Base-by-base conservation (phyloP, 768 basidiomycete genomes). In the Hericium rajendrae region DNA sequence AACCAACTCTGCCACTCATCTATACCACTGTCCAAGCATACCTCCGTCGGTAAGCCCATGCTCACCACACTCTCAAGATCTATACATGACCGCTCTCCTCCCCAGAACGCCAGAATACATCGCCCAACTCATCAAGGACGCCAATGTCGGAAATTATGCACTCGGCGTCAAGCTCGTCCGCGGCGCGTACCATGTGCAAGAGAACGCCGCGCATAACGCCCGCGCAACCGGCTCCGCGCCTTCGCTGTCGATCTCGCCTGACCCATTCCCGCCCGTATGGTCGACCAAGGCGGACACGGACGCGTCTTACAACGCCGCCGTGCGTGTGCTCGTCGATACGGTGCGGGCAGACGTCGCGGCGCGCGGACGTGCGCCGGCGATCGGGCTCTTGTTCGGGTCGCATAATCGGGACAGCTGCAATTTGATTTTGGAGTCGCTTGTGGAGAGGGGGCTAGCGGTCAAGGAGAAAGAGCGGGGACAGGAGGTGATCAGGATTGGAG, bases 21-120 rank as follows among this genome's bases (percentile, higher is more conserved):
- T 94, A 94, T 68, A 85, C 80, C 2, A 97, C 94, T 0, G 92
- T 85, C 71, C 94, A 97, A 67, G 87, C 91, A 0, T 97, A 95
- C 70, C 79, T 97, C 22, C 80, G 81, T 46, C 77, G 91, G 84
- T 86, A 56, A 32, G 72, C 61, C 24, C 9, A 18, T 26, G 11
- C 12, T 0, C 49, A 22, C 24, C 20, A 10, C 26, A 10, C 46
- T 51, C 28, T 11, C 11, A 43, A 11, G 12, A 16, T 26, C 37
- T 37, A 38, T 10, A 26, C 48, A 22, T 48, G 46, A 38, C 9
- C 38, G 32, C 51, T 20, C 22, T 15, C 56, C 56, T 38, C 26
- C 15, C 12, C 59, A 88, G 91, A 54, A 87, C 83, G 0, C 86
- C 85, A 4, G 67, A 71, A n/a, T 84, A 91, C 62, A 78, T 97